Conservation (phyloP, 148 eudicot genomes). For the Cornus suecica region DNA sequence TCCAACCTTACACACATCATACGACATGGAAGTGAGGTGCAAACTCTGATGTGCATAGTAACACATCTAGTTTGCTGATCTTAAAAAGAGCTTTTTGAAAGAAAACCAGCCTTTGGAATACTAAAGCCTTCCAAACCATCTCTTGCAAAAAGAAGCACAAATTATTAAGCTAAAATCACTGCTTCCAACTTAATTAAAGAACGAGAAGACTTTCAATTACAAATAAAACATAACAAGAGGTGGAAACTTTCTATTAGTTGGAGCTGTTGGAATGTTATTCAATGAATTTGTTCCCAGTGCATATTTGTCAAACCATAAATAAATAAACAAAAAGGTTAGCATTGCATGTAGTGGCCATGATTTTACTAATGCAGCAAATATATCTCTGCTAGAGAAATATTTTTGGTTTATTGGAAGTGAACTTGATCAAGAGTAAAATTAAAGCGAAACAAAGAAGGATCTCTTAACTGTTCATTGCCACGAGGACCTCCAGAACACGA, state of each 20-base stretch:
- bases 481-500: constrained; percentile 90
- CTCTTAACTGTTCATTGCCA: constrained; percentile 88
- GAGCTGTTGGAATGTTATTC: neutral
- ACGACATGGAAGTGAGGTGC: neutral
- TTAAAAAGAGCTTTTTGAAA: neutral
- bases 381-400: neutral
- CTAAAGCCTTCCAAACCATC: neutral
- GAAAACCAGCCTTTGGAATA: neutral
- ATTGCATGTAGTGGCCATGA: too few relatives aligned
- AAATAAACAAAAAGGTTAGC: neutral
- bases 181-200: neutral
- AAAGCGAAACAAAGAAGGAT: neutral
- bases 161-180: neutral
- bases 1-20: neutral
- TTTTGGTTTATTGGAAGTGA: neutral
- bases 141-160: neutral
- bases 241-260: neutral
- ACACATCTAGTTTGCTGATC: neutral
- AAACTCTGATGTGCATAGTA: neutral
- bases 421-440: neutral
- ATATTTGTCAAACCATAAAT: neutral
- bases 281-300: neutral
- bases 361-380: neutral
- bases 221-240: neutral
- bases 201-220: neutral